Evolutionary conservation across 2,329 filamentous ascomycete species (phyloP), one percentile per base, ranked within the genome.

Genomic region (Curvularia sp.): DNA sequence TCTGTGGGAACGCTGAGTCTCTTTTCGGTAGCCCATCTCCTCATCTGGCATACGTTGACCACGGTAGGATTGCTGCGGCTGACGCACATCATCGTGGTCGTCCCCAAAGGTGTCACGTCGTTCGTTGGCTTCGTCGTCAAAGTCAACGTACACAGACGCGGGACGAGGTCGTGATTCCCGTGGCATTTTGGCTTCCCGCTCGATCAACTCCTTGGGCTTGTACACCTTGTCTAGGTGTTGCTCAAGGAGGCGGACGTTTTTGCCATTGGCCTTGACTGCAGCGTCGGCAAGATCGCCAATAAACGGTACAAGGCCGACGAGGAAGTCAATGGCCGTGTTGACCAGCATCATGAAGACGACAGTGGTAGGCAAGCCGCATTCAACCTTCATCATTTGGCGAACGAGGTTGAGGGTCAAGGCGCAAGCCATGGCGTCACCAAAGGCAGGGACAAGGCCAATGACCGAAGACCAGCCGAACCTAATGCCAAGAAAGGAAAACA

Each of bases 381-480:
- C 89, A 48, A 96, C 83, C 61, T 89, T 84, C 61, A 84, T 83
- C 78, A 91, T 93, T 24, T 87, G 88, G 60, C 83, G 84, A 63
- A 96, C 82, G 8, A 98, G 87, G 78, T 91, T 87, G 60, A 92
- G 80, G 5, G 73, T 54, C 8, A 77, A 58, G 20, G 89, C 91
- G 57, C 51, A 54, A 41, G 66, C 68, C 31, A 57, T 43, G 18
- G 44, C 65, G 55, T 72, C 67, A 18, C 64, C 90, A 83, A 84
- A 92, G 86, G 86, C 86, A 67, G 95, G 95, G 54, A 98, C 78
- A 7, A 98, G 74, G 13, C 89, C 95, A 69, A 98, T 91, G 57
- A 97, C 85, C 68, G 89, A 90, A 51, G 91, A 87, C 92, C 93
- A 97, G 54, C 95, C 95, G 73, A 98, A 93, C 57, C 89, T 86